Base-by-base conservation (phyloP, 441 rosid genomes). In the Cnidoscolus chayamansa region DNA sequence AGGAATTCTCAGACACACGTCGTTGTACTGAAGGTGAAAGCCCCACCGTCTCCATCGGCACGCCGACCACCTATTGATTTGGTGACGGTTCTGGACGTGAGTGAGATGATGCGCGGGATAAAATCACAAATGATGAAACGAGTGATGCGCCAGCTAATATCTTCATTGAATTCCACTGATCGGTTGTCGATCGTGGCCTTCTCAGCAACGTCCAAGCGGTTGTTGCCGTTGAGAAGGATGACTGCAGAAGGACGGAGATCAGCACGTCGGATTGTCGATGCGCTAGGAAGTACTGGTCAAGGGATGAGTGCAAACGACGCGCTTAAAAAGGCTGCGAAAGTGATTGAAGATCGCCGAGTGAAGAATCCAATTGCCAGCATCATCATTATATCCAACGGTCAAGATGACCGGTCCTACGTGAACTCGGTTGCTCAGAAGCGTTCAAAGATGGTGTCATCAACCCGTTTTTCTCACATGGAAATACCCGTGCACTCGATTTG, bases 171-270 rank as follows among this genome's bases (percentile, higher is more conserved):
- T 13, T 87, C 88, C 20, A 77, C 82, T 4, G 98, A 93, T 70
- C 94, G 98, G 63, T 80, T 93, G n/a, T 93, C 98, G 17, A 83
- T 93, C 61, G 89, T 93, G 48, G 91, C 87, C 8, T 88, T 89
- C 48, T 89, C 98, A 1, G 76, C 89, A 37, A 79, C 72, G 72
- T 93, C 98, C 50, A 93, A 93, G 75, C 80, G 96, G 71, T 62
- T 93, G 35, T 30, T 83, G 53, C 96, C 97, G 48, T 76, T 93
- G 16, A 80, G 78, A 51, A 72, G 91, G 49, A 93, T 91, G 98
- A 88, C 90, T 13, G 74, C 82, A 17, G 72, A 67, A 43, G 98
- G 98, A 0, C 81, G 89, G 68, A 76, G 96, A 74, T 74, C 86
- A 3, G 90, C 96, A 10, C 83, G 96, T 10, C 78, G 90, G 77